Evolutionary conservation across 1,139 yeast species (phyloP).

Genomic region (Suhomyces taliae): DNA sequence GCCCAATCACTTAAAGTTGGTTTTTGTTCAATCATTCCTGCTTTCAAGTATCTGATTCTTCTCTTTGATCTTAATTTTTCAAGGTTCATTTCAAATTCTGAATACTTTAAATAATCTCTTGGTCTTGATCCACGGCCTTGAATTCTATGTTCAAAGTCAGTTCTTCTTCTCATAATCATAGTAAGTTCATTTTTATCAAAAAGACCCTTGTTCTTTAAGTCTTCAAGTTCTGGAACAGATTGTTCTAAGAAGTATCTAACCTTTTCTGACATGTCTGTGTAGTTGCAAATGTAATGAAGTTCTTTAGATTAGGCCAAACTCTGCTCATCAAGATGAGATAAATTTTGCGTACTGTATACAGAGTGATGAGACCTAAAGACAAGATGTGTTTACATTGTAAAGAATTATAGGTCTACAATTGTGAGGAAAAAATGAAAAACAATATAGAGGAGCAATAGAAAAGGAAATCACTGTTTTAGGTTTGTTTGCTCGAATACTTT

Average conservation of each 20-base stretch:
- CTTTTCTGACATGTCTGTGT: conserved; percentile 60
- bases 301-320: neutral
- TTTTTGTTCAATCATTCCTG: conserved; percentile 48
- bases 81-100: conserved; percentile 77
- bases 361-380: neutral
- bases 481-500: no score
- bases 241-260: conserved; percentile 78
- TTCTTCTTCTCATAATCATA: conserved; percentile 86
- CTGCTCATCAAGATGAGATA: conserved; percentile 6
- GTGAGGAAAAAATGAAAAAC: no score
- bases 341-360: conserved; percentile 8
- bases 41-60: conserved; percentile 57
- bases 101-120: conserved; percentile 74
- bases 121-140: conserved; percentile 81
- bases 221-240: conserved; percentile 91
- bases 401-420: no score
- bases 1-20: conserved; percentile 85
- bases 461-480: no score
- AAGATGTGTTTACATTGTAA: neutral
- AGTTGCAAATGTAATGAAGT: neutral
- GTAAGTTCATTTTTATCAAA: conserved; percentile 80
- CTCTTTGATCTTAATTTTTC: conserved; percentile 79
- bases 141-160: conserved; percentile 92
- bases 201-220: conserved; percentile 75
- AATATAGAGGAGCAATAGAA: no score